Evolutionary conservation across 202 grass and related monocot genomes (phyloP).

Genomic region (Setaria viridis): DNA sequence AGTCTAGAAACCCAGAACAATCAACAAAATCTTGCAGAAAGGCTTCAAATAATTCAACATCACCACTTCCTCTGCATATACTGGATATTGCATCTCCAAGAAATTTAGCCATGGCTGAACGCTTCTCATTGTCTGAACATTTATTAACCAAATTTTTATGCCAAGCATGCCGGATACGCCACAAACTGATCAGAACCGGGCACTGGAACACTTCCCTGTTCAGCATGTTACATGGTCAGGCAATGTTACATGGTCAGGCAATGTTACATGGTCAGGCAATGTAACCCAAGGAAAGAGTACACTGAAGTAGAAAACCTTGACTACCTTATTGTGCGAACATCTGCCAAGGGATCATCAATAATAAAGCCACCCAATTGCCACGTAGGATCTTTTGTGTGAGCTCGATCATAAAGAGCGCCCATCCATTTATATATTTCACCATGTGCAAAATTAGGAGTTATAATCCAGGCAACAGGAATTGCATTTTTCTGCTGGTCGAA

Average conservation of each 20-base stretch:
- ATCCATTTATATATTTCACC: conserved; percentile 87
- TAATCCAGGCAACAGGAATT: conserved; percentile 88
- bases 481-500: conserved; percentile 85
- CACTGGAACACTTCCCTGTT: conserved; percentile 91
- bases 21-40: conserved; percentile 83
- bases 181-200: conserved; percentile 84
- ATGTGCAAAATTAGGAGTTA: conserved; percentile 72
- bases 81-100: conserved; percentile 73
- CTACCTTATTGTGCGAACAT: conserved; percentile 82
- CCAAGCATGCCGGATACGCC: conserved; percentile 85
- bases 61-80: conserved; percentile 74
- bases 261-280: conserved; percentile 46
- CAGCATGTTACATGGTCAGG: conserved; percentile 43
- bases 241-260: no score
- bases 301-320: background rate
- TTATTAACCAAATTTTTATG: conserved; percentile 84
- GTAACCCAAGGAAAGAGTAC: conserved; percentile 9
- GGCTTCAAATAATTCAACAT: conserved; percentile 70
- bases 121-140: conserved; percentile 70
- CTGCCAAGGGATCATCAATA: conserved; percentile 83
- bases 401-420: conserved; percentile 89
- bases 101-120: conserved; percentile 61
- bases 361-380: conserved; percentile 97
- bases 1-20: conserved; percentile 81
- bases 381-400: conserved; percentile 81